Evolutionary conservation across 2,329 filamentous ascomycete species (phyloP), one percentile per base, ranked within the genome.

Genomic region (Phyllosticta citribraziliensis): DNA sequence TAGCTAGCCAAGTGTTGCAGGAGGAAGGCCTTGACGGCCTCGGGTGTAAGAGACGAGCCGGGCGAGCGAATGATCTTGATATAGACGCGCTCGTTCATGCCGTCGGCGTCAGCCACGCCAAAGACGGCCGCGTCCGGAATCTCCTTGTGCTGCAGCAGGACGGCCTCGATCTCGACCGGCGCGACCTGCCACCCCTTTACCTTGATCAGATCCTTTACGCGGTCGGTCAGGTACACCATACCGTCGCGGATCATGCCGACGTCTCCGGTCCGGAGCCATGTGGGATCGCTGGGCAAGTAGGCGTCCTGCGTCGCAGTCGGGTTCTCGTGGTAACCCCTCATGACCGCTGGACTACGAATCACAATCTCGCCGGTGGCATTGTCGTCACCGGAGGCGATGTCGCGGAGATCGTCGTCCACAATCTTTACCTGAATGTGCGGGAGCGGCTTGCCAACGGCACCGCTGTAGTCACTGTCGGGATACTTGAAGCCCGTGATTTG

Each of bases 381-480:
- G 17, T 17, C 12, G 24, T 27, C 57, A 5, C 35, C n/a, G n/a
- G 51, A n/a, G 10, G 19, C 22, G 10, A 58, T 27, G 14, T 59
- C 57, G n/a, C 57, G 35, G 17, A 47, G 24, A 17, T 59, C 40
- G 2, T 65, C 62, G 53, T 65, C 62, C 5, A 66, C 35, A 11
- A 65, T 27, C 40, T 65, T 66, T 25, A 63, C 58, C 22, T 66
- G 63, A 12, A 64, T 40, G 47, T 63, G 63, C 1, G 64, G 63
- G 14, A 67, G 25, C 19, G 64, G 62, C n/a, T 57, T 53, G 5
- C 60, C 60, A 24, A 62, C 52, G 19, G 55, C 33, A 19, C 55
- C 55, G 22, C 14, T 47, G 30, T 56, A 40, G 33, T 56, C 33
- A 20, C 19, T 20, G 17, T 56, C 30, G 9, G 55, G 55, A 25